Conservation (phyloP, 2,329 filamentous ascomycete genomes). For the Venturia oleaginea region DNA sequence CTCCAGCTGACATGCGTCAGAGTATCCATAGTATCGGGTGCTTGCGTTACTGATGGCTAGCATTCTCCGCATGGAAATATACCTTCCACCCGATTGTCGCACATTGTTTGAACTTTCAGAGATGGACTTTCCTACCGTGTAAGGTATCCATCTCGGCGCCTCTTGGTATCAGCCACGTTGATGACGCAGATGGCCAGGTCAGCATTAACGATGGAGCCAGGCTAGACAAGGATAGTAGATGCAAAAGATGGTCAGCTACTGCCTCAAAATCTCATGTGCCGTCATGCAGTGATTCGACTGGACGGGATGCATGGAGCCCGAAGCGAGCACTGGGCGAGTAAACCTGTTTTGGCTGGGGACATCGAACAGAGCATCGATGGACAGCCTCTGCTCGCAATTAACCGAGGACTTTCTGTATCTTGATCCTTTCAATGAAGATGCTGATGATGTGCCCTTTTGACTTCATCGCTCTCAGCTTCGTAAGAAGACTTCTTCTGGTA, state of each 20-base stretch:
- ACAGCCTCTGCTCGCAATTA: background rate
- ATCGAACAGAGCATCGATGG: background rate
- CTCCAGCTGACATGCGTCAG: background rate
- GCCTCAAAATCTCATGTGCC: background rate
- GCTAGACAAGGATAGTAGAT: background rate
- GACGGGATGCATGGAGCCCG: background rate
- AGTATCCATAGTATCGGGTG: background rate
- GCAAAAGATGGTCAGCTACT: background rate
- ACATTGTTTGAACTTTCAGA: background rate
- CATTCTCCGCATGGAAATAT: background rate
- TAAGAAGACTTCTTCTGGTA: background rate
- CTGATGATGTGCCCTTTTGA: too few relatives aligned
- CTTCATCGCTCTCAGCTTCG: background rate
- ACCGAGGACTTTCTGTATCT: background rate
- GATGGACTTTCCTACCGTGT: background rate
- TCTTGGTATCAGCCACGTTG: background rate
- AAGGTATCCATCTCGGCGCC: background rate
- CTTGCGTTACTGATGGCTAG: background rate
- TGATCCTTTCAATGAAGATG: background rate
- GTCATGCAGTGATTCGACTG: background rate
- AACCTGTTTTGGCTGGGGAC: background rate
- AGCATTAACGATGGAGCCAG: background rate
- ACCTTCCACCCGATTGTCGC: background rate
- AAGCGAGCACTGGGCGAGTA: background rate
- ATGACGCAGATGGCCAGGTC: background rate